Conservation (phyloP, 1,139 yeast genomes). For the Spencermartinsiella ligniputridi region DNA sequence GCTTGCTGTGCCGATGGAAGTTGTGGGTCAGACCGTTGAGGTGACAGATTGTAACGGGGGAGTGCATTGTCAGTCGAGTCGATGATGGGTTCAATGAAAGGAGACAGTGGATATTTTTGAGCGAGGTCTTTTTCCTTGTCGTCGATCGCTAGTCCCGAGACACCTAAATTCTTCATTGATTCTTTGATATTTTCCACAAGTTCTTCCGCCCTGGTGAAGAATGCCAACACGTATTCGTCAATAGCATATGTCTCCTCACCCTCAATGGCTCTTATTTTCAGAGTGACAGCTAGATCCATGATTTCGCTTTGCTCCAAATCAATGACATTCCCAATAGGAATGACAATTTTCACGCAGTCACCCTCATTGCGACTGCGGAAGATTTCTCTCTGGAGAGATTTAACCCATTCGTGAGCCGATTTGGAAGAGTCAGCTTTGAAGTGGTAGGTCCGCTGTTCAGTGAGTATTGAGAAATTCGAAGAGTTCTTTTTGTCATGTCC, state of each 20-base stretch:
- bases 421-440: slow-evolving; percentile 70
- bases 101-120: not conserved
- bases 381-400: slow-evolving; percentile 65
- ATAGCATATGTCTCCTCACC: slow-evolving; percentile 48
- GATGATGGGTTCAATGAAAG: not conserved
- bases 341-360: slow-evolving; percentile 69
- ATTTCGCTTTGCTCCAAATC: slow-evolving; percentile 54
- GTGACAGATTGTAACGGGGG: not conserved
- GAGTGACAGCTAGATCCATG: slow-evolving; percentile 47
- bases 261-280: slow-evolving; percentile 47
- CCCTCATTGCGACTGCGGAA: slow-evolving; percentile 69
- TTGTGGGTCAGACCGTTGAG: not conserved
- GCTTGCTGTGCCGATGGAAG: not conserved
- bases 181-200: slow-evolving; percentile 15
- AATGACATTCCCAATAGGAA: slow-evolving; percentile 67
- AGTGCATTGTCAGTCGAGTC: not conserved
- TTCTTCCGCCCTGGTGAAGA: slow-evolving; percentile 39
- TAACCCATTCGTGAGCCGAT: slow-evolving; percentile 79
- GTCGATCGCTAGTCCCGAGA: slow-evolving; percentile 14
- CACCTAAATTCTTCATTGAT: slow-evolving; percentile 17
- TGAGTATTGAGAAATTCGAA: slow-evolving; percentile 34
- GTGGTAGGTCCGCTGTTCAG: slow-evolving; percentile 55
- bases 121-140: slow-evolving; percentile 8
- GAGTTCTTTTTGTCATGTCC: slow-evolving; percentile 26
- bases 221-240: slow-evolving; percentile 67